These are phyloP conservation scores for Cladobotryum protrusum DNA, from an alignment of 2,329 filamentous ascomycete species.

Conservation along the genomic window DNA sequence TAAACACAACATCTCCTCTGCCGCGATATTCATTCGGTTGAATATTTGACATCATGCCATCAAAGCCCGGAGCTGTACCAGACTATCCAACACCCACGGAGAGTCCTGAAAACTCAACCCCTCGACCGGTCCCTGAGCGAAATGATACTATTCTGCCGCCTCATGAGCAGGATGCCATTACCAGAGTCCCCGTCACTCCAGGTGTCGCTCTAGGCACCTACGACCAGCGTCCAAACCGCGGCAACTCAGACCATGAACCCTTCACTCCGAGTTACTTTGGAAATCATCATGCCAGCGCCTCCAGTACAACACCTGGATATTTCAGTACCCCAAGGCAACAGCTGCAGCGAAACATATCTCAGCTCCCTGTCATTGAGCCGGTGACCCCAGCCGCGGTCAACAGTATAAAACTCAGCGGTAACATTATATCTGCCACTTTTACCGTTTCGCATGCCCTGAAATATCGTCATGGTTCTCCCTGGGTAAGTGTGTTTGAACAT, in stretches of 20 bases:
- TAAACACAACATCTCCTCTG: too few relatives aligned
- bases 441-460: slow-evolving; percentile 52
- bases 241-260: background rate
- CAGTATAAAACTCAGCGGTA: slow-evolving; percentile 36
- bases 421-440: slow-evolving; percentile 58
- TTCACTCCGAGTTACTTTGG: background rate
- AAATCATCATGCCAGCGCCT: background rate
- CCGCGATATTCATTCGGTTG: too few relatives aligned
- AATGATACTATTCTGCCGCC: background rate
- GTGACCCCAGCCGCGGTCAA: background rate
- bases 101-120: background rate
- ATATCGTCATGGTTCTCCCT: slow-evolving; percentile 51
- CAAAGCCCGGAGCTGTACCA: background rate
- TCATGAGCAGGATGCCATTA: slow-evolving; percentile 2
- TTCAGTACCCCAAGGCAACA: background rate
- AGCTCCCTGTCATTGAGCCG: background rate
- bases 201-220: slow-evolving; percentile 7
- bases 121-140: background rate
- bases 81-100: background rate
- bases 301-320: background rate
- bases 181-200: slow-evolving; percentile 7
- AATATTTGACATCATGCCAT: too few relatives aligned
- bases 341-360: too few relatives aligned
- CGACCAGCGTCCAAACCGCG: background rate
- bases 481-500: slow-evolving; percentile 46